These are phyloP conservation scores for Canariomyces notabilis DNA, from an alignment of 2,329 filamentous ascomycete genomes.

Conservation along the genomic window DNA sequence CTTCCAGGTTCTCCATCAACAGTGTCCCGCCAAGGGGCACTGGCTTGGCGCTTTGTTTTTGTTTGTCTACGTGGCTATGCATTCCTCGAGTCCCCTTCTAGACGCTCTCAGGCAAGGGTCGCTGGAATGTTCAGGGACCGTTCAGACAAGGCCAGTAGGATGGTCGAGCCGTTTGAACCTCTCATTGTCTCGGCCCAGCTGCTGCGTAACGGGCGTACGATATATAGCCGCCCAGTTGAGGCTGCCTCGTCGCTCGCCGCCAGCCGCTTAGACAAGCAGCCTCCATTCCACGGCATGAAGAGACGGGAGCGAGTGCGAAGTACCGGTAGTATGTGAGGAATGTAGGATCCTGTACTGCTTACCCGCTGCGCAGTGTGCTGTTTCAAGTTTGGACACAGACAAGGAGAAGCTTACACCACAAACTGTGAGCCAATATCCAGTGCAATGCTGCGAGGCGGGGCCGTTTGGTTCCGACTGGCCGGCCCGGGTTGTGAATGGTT, in stretches of 20 bases:
- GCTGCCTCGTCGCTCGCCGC: not conserved
- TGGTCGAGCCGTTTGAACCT: conserved; percentile 9
- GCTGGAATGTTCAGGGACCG: conserved; percentile 2
- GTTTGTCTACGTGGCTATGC: conserved; percentile 9
- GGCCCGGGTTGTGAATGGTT: not conserved
- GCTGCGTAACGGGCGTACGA: not conserved
- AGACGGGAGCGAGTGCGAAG: not conserved
- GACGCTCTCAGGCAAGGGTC: not conserved
- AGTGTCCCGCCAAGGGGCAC: not conserved
- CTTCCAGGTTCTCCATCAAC: conserved; percentile 1
- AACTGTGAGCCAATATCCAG: conserved; percentile 6
- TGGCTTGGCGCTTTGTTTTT: not conserved
- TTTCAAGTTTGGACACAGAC: too few species aligned
- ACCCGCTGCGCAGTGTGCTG: not conserved
- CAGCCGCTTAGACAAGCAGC: not conserved
- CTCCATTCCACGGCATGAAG: not conserved
- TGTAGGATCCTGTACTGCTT: too few species aligned
- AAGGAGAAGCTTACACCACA: too few species aligned
- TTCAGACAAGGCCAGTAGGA: conserved; percentile 11
- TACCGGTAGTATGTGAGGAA: not conserved
- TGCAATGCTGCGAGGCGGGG: conserved; percentile 1
- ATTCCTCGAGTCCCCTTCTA: conserved; percentile 8
- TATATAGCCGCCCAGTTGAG: not conserved
- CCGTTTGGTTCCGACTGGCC: conserved; percentile 8
- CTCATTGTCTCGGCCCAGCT: not conserved